phyloP scores from a whole-genome alignment of 2,329 filamentous ascomycete genomes.

The Hortaea werneckii region DNA sequence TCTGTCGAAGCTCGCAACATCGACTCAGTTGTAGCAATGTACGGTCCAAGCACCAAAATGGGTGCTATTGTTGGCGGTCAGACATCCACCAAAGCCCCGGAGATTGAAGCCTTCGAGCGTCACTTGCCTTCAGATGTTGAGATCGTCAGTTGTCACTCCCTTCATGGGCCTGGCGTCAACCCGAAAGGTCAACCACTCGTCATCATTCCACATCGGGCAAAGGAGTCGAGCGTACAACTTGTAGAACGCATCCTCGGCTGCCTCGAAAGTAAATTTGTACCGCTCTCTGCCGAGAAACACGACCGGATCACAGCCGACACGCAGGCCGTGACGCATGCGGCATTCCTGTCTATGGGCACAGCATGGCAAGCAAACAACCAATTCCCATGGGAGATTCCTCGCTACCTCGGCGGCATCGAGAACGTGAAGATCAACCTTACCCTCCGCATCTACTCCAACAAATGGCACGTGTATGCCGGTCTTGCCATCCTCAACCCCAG shows the following conservation, averaged over 20 bases:
- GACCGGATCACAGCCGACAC: constrained; percentile 98
- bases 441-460: constrained; percentile 92
- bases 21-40: constrained; percentile 74
- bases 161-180: constrained; percentile 79
- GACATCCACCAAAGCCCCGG: constrained; percentile 95
- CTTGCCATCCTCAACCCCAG: constrained; percentile 94
- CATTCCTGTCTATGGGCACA: constrained; percentile 92
- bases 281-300: constrained; percentile 77
- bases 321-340: constrained; percentile 93
- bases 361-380: constrained; percentile 93
- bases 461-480: constrained; percentile 98
- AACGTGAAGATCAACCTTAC: constrained; percentile 99
- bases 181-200: constrained; percentile 71
- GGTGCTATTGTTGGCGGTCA: constrained; percentile 94
- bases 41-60: constrained; percentile 89
- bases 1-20: constrained; percentile 92
- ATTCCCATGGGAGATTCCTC: constrained; percentile 93
- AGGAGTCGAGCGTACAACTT: constrained; percentile 62
- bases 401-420: constrained; percentile 93
- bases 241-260: constrained; percentile 75
- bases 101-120: constrained; percentile 85
- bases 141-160: constrained; percentile 91
- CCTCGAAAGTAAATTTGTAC: constrained; percentile 74
- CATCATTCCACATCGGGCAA: constrained; percentile 85
- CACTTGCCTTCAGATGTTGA: constrained; percentile 81